Percentiles rank a stretch among this genome's conserved stretches.
Conservation (phyloP, 2,329 filamentous ascomycete species). For the Colletotrichum sp. region DNA sequence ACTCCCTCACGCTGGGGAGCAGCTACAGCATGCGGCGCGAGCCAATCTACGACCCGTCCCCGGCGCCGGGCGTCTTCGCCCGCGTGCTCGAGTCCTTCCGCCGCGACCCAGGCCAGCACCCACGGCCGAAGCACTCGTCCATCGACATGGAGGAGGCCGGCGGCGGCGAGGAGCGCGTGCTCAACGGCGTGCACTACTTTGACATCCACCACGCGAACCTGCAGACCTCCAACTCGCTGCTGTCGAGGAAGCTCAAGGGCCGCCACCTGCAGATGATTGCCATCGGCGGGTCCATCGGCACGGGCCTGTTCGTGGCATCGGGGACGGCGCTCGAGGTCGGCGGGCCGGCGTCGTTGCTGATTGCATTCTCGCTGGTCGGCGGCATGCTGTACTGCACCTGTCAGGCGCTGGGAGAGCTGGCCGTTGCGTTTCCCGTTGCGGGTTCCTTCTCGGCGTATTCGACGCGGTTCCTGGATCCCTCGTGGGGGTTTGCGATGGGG, state of each 20-base stretch:
- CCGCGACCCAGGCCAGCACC: constrained; percentile 58
- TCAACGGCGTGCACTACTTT: constrained; percentile 54
- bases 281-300: constrained; percentile 91
- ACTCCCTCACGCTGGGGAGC: constrained; percentile 55
- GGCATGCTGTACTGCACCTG: constrained; percentile 91
- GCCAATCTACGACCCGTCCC: constrained; percentile 46
- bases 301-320: constrained; percentile 86
- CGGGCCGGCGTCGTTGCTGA: constrained; percentile 78
- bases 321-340: constrained; percentile 73
- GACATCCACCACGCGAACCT: constrained; percentile 65
- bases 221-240: constrained; percentile 76
- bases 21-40: constrained; percentile 58
- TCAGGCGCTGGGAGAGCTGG: constrained; percentile 89
- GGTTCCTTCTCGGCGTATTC: constrained; percentile 93
- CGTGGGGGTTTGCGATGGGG: constrained; percentile 94
- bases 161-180: constrained; percentile 27
- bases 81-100: constrained; percentile 67
- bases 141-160: constrained; percentile 30
- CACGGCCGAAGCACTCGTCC: constrained; percentile 49
- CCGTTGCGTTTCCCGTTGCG: constrained; percentile 87
- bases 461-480: constrained; percentile 89
- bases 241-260: constrained; percentile 80
- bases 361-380: constrained; percentile 82
- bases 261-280: constrained; percentile 97
- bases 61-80: constrained; percentile 36